These are phyloP conservation scores for Cryptococcus amylolentus DNA, from an alignment of 1,284 basidiomycete species.

Conservation along the genomic window DNA sequence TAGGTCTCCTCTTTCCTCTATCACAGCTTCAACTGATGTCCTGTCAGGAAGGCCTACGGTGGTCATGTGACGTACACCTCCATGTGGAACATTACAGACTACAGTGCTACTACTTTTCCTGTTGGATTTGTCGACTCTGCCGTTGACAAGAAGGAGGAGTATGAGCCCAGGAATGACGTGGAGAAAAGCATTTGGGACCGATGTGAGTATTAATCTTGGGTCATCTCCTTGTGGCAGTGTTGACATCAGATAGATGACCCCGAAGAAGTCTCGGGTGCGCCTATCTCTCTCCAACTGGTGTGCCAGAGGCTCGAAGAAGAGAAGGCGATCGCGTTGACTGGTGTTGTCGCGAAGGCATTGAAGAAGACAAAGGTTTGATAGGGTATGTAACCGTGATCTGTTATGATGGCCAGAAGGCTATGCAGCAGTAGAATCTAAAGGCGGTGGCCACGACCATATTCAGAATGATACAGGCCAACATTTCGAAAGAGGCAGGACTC, in stretches of 20 bases:
- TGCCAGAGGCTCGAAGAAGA: constrained; percentile 61
- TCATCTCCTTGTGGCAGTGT: neutral
- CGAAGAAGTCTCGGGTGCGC: constrained; percentile 58
- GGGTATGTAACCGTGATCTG: no score
- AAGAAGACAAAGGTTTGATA: neutral
- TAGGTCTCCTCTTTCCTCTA: constrained; percentile 1
- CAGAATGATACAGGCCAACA: no score
- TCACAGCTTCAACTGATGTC: neutral
- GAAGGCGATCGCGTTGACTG: constrained; percentile 34
- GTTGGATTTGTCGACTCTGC: constrained; percentile 58
- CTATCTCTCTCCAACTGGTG: constrained; percentile 66
- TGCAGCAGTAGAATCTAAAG: no score
- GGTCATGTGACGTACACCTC: constrained; percentile 37
- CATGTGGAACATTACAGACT: constrained; percentile 41
- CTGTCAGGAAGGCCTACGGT: constrained; percentile 19
- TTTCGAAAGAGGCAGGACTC: no score
- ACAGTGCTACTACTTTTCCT: constrained; percentile 59
- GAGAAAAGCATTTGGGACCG: constrained; percentile 57
- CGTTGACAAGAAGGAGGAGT: constrained; percentile 45
- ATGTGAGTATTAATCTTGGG: constrained; percentile 52
- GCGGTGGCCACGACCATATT: no score
- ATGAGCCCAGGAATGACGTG: constrained; percentile 52
- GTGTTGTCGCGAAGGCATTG: constrained; percentile 51
- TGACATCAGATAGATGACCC: constrained; percentile 56
- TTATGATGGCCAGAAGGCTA: no score